These are phyloP conservation scores for Fusarium musae DNA, from an alignment of 2,329 filamentous ascomycete species.

Conservation along the genomic window DNA sequence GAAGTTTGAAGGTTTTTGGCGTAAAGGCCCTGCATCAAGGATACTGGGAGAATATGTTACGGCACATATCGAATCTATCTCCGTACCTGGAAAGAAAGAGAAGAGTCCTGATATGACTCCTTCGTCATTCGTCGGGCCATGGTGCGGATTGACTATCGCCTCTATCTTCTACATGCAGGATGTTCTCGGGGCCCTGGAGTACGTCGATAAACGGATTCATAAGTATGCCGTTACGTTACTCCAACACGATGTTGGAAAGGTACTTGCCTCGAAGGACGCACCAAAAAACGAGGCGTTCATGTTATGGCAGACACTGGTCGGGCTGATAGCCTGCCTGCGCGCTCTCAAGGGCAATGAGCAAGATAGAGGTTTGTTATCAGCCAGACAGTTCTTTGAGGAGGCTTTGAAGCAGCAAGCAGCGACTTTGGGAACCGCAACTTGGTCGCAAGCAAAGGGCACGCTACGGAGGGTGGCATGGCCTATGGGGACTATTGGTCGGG, in stretches of 20 bases:
- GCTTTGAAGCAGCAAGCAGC: background rate
- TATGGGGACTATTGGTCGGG: rapidly evolving
- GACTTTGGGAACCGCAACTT: background rate
- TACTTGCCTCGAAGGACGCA: rapidly evolving
- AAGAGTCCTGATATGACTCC: rapidly evolving
- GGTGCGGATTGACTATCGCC: background rate
- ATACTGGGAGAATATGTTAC: background rate
- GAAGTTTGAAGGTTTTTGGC: constrained; percentile 10
- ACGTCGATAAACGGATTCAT: background rate
- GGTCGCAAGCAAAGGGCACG: background rate
- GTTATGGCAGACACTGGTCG: background rate
- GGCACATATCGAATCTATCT: background rate
- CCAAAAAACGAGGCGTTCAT: background rate
- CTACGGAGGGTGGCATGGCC: constrained; percentile 1
- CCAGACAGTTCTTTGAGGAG: background rate
- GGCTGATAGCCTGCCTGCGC: background rate
- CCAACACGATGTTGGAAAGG: background rate
- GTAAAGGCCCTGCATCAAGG: background rate
- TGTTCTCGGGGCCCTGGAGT: background rate
- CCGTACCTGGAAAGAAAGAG: rapidly evolving
- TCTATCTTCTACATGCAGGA: background rate
- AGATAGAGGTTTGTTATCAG: background rate
- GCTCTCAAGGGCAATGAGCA: background rate
- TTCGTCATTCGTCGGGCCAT: background rate
- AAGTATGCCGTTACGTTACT: background rate